Evolutionary conservation across 2,329 filamentous ascomycete species (phyloP).

Genomic region (Talaromyces sp.): DNA sequence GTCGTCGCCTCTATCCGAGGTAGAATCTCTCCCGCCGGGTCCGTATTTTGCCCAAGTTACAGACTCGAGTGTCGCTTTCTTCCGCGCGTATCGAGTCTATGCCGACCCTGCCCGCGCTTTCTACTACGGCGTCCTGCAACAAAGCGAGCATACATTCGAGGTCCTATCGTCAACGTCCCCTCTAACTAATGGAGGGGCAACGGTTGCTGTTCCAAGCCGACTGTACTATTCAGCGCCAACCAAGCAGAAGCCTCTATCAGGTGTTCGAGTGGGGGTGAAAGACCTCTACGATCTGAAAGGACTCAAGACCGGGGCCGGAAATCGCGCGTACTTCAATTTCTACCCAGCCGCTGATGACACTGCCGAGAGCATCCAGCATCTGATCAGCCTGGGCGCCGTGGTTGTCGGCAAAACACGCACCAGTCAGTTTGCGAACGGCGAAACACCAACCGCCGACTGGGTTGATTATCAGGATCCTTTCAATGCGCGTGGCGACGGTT

Average conservation of each 20-base stretch:
- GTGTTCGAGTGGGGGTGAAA: slow-evolving; percentile 59
- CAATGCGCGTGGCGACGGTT: slow-evolving; percentile 46
- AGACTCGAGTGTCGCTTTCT: not conserved
- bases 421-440: slow-evolving; percentile 12
- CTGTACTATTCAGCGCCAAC: slow-evolving; percentile 53
- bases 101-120: not conserved
- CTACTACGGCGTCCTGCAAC: slow-evolving; percentile 5
- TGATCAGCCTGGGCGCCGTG: slow-evolving; percentile 58
- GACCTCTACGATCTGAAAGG: slow-evolving; percentile 59
- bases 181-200: slow-evolving; percentile 1
- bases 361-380: slow-evolving; percentile 48
- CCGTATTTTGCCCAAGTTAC: not conserved
- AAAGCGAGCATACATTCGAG: slow-evolving; percentile 18
- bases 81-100: slow-evolving; percentile 1
- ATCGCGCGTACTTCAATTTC: slow-evolving; percentile 54
- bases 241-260: slow-evolving; percentile 53
- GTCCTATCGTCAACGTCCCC: not conserved
- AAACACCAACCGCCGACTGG: slow-evolving; percentile 18
- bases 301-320: slow-evolving; percentile 53
- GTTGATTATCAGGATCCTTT: slow-evolving; percentile 37
- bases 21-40: not conserved
- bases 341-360: slow-evolving; percentile 46
- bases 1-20: not conserved
- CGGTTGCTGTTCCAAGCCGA: slow-evolving; percentile 55
- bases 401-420: slow-evolving; percentile 30